Evolutionary conservation across 176 grass and related monocot genomes (phyloP).

Genomic region (Lolium rigidum): DNA sequence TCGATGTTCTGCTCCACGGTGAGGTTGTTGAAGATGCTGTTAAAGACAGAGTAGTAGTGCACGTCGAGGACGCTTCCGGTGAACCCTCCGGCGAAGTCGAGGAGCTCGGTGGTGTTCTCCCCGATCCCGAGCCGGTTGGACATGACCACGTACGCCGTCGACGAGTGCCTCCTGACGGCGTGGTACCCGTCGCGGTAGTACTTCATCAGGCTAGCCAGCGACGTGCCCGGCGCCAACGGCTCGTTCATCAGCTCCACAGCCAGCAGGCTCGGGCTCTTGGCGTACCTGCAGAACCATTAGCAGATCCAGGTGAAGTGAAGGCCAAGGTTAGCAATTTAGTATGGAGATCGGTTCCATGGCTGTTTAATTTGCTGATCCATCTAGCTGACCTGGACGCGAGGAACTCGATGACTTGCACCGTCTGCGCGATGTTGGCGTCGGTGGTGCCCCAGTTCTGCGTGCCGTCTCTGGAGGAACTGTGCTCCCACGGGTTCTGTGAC

Average conservation of each 20-base stretch:
- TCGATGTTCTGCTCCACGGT: constrained; percentile 69
- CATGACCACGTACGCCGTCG: constrained; percentile 71
- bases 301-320: too few species aligned
- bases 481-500: constrained; percentile 57
- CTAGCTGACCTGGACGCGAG: constrained; percentile 43
- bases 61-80: constrained; percentile 49
- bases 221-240: constrained; percentile 45
- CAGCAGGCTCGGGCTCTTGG: constrained; percentile 43
- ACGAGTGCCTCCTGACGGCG: constrained; percentile 59
- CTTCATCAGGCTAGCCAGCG: constrained; percentile 50
- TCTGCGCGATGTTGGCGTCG: constrained; percentile 40
- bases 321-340: too few species aligned
- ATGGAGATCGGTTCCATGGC: too few species aligned
- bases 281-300: constrained; percentile 47
- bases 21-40: constrained; percentile 29
- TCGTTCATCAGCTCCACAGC: constrained; percentile 80
- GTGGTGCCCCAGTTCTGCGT: constrained; percentile 45
- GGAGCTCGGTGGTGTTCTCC: constrained; percentile 42
- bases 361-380: too few species aligned
- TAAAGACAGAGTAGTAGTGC: constrained; percentile 53
- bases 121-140: constrained; percentile 43
- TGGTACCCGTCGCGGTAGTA: constrained; percentile 77
- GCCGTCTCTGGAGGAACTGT: constrained; percentile 55
- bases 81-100: constrained; percentile 45
- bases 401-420: constrained; percentile 55